phyloP scores from a whole-genome alignment of 768 basidiomycete genomes.

The Russula sp. region DNA sequence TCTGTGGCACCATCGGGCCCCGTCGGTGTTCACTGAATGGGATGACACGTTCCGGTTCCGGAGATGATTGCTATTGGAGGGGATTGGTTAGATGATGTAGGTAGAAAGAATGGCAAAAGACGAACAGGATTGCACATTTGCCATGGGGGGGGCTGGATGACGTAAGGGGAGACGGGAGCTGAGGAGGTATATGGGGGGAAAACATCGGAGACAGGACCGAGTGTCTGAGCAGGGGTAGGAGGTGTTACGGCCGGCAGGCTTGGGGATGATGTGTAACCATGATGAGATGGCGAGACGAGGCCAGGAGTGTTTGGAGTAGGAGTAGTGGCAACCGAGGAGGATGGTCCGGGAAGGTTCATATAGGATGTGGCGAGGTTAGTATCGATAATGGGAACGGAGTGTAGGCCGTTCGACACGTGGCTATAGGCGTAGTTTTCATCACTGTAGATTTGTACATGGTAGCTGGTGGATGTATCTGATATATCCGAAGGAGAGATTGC shows the following conservation, averaged over 20 bases:
- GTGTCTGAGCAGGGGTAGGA: conserved; percentile 5
- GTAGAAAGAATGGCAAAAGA: neutral
- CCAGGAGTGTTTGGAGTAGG: conserved; percentile 18
- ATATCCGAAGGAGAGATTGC: neutral
- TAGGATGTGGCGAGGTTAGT: conserved; percentile 2
- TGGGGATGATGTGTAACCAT: conserved; percentile 16
- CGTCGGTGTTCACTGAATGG: conserved; percentile 26
- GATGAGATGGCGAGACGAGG: conserved; percentile 17
- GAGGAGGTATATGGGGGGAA: neutral
- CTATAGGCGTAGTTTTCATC: neutral
- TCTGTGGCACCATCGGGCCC: conserved; percentile 49
- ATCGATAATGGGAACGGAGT: conserved; percentile 18
- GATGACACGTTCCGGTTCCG: conserved; percentile 14
- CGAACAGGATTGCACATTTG: neutral
- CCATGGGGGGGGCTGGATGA: neutral
- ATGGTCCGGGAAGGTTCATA: neutral
- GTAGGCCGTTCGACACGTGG: neutral
- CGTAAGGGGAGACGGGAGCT: conserved; percentile 14
- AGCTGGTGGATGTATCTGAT: neutral
- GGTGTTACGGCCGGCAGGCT: conserved; percentile 8
- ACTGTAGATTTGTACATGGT: neutral
- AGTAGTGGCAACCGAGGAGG: conserved; percentile 9
- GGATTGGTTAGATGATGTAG: neutral
- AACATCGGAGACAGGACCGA: neutral
- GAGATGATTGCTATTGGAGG: neutral